Evolutionary conservation across 352 stramenopile genomes (phyloP).

Genomic region (Phytopythium delawarense): DNA sequence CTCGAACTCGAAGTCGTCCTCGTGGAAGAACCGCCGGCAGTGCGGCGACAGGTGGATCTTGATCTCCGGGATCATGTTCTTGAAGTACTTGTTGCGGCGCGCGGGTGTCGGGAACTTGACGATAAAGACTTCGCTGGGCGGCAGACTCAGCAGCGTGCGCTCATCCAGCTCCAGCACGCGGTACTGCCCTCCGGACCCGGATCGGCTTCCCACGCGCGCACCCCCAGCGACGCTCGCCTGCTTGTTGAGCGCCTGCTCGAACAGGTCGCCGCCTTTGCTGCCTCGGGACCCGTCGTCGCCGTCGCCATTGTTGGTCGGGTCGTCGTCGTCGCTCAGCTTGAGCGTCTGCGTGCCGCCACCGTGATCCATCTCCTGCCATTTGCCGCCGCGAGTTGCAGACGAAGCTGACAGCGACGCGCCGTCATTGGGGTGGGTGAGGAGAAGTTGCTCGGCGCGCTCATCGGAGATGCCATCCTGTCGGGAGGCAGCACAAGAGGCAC

Average conservation of each 20-base stretch:
- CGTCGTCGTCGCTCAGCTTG: constrained; percentile 63
- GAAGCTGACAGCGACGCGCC: not conserved
- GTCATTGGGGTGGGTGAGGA: constrained; percentile 59
- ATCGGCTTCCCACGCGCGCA: constrained; percentile 34
- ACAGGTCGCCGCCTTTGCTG: constrained; percentile 36
- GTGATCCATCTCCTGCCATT: constrained; percentile 60
- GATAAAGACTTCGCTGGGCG: constrained; percentile 83
- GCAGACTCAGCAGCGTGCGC: constrained; percentile 58
- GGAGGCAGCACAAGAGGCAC: constrained; percentile 6
- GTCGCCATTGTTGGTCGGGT: constrained; percentile 32
- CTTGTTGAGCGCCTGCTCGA: constrained; percentile 85
- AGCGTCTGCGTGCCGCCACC: constrained; percentile 75
- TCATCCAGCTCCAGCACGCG: constrained; percentile 76
- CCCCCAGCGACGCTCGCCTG: constrained; percentile 43
- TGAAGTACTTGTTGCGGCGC: constrained; percentile 75
- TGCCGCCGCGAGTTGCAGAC: constrained; percentile 11
- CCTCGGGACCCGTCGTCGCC: constrained; percentile 30
- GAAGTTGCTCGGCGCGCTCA: constrained; percentile 79
- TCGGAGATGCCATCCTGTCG: constrained; percentile 61
- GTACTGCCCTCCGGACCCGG: constrained; percentile 43
- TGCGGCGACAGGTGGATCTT: constrained; percentile 87
- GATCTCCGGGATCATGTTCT: constrained; percentile 94
- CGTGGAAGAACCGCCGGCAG: constrained; percentile 93
- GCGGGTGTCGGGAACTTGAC: constrained; percentile 66
- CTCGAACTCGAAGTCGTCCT: constrained; percentile 95